Conservation (phyloP, 352 stramenopile species). For the Pythium phragmitis region DNA sequence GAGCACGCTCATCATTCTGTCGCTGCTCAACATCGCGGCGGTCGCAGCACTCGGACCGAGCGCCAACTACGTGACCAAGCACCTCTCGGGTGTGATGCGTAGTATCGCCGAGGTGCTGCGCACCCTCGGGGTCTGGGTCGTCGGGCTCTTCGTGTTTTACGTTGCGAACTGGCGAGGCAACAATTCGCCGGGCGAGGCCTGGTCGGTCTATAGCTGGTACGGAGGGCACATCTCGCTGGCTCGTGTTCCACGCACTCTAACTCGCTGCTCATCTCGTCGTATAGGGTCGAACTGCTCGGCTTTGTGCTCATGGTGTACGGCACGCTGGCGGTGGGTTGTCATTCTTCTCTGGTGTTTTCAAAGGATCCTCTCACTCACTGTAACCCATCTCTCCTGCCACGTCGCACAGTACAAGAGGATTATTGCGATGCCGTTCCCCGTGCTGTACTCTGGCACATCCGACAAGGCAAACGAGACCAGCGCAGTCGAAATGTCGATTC, state of each 20-base stretch:
- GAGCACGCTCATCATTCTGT: conserved; percentile 43
- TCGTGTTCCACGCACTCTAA: not conserved
- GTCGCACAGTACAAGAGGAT: conserved; percentile 73
- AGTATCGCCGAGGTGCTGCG: conserved; percentile 77
- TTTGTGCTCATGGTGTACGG: conserved; percentile 79
- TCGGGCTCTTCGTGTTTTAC: conserved; percentile 77
- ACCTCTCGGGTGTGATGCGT: conserved; percentile 76
- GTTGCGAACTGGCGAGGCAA: conserved; percentile 55
- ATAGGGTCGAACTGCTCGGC: conserved; percentile 60
- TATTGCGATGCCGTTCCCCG: conserved; percentile 41
- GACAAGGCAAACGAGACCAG: not conserved
- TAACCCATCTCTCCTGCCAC: not conserved
- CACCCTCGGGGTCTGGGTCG: conserved; percentile 69
- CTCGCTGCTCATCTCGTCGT: not conserved
- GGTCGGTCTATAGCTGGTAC: conserved; percentile 71
- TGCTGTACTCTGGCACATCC: conserved; percentile 43
- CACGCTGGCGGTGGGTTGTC: conserved; percentile 59
- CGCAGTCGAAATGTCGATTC: not conserved
- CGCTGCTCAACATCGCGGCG: conserved; percentile 57
- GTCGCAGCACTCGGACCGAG: conserved; percentile 67
- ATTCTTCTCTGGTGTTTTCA: not conserved
- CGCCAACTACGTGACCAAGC: conserved; percentile 83
- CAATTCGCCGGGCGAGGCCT: conserved; percentile 60
- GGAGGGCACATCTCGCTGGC: not conserved
- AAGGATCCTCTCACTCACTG: not conserved